Evolutionary conservation across 306 rosid genomes (phyloP), one percentile per base, ranked within the genome.

Genomic region (Sechiopsis laciniata): DNA sequence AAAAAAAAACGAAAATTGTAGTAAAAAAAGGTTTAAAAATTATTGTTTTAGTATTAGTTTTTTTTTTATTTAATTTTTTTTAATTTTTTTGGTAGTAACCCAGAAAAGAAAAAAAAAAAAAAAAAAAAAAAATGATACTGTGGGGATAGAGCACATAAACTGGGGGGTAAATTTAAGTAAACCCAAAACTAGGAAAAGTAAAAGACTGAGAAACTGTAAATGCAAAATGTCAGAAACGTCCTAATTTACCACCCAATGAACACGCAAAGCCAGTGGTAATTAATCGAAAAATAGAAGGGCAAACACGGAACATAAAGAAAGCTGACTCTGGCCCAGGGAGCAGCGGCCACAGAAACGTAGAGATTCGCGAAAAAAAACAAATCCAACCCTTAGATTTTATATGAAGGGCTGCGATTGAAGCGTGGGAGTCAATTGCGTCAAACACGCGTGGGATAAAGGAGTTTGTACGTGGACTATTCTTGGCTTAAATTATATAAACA

Each of bases 241-340:
- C 53, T 12, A 11, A 45, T 67, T 10, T 10, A 64, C 9, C 9
- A n/a, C 1, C n/a, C 53, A 65, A 17, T 46, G 56, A 9, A 48
- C 56, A 68, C 32, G 73, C 55, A 46, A 68, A 48, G 73, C 2
- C 17, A 10, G 16, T 2, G 56, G 37, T 68, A 68, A 68, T 45
- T 20, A 21, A 68, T 17, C 2, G 7, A 20, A 12, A 67, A 46
- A 46, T 11, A 11, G 40, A 21, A 67, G 73, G 73, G 73, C 20
- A 68, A 48, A 68, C 35, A 46, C 7, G 73, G 73, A 68, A 68
- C 15, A 68, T 63, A 21, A 46, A 68, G 21, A 68, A 21, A 48
- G 20, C 19, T 45, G 73, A 35, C 5, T 42, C 71, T 13, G 56
- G 56, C 56, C 32, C 70, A 64, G n/a, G 13, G 55, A 35, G 55